Conservation (phyloP, 2,329 filamentous ascomycete species). For the Hirsutella rhossiliensis region DNA sequence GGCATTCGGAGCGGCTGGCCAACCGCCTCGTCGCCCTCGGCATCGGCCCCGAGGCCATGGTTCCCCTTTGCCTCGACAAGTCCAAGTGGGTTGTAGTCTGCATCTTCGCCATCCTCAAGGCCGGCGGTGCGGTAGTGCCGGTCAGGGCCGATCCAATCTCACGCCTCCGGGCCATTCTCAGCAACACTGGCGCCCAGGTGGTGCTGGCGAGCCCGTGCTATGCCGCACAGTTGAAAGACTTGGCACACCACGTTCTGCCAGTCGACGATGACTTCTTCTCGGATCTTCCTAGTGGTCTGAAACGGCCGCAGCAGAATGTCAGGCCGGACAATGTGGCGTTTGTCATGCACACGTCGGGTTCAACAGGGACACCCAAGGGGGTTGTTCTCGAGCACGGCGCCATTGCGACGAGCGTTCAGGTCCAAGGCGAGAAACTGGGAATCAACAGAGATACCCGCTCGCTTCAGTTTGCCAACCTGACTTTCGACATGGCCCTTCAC, state of each 20-base stretch:
- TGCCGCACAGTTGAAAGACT: too few relatives aligned
- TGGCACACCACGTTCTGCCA: too few relatives aligned
- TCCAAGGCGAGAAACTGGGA: neutral
- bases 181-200: neutral
- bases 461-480: neutral
- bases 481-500: neutral
- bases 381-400: neutral
- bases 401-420: neutral
- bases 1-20: too few relatives aligned
- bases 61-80: neutral
- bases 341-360: too few relatives aligned
- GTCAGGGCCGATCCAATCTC: neutral
- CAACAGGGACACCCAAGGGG: neutral
- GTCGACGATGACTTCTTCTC: too few relatives aligned
- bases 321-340: too few relatives aligned
- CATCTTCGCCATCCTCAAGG: neutral
- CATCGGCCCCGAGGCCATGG: constrained; percentile 3
- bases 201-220: too few relatives aligned
- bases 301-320: too few relatives aligned
- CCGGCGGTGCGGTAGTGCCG: neutral
- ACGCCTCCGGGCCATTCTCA: neutral
- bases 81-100: neutral
- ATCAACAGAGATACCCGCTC: neutral
- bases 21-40: too few relatives aligned
- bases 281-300: too few relatives aligned